phyloP scores from a whole-genome alignment of 768 basidiomycete species.

The Pseudohyphozyma bogoriensis region DNA sequence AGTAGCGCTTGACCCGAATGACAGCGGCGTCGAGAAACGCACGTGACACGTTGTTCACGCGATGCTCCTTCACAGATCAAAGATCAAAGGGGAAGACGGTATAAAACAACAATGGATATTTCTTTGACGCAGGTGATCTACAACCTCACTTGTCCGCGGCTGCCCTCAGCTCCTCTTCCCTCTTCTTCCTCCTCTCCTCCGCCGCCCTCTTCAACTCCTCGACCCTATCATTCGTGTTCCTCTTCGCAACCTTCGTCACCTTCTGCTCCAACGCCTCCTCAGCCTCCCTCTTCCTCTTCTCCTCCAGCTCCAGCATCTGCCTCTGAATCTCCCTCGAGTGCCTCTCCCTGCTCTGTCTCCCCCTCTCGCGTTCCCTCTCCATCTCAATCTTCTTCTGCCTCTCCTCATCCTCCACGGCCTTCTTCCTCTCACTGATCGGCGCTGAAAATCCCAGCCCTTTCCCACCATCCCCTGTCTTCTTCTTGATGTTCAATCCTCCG shows the following conservation, averaged over 20 bases:
- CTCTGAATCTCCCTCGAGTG: slow-evolving; percentile 63
- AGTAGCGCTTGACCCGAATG: too few species aligned
- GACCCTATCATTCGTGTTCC: slow-evolving; percentile 66
- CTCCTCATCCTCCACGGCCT: slow-evolving; percentile 27
- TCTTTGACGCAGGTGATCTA: too few species aligned
- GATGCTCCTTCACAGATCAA: too few species aligned
- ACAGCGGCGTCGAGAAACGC: too few species aligned
- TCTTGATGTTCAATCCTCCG: slow-evolving; percentile 83
- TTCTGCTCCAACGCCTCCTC: slow-evolving; percentile 53
- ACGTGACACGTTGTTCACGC: too few species aligned
- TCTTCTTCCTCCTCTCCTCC: slow-evolving; percentile 46
- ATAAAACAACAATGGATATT: too few species aligned
- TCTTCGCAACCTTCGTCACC: slow-evolving; percentile 48
- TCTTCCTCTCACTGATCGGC: slow-evolving; percentile 27
- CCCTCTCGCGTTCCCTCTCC: slow-evolving; percentile 12
- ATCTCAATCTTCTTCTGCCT: slow-evolving; percentile 16
- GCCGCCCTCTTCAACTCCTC: slow-evolving; percentile 69
- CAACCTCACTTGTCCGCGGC: slow-evolving; percentile 39
- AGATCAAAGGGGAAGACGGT: too few species aligned
- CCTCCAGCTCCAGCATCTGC: slow-evolving; percentile 67
- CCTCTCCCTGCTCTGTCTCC: slow-evolving; percentile 72
- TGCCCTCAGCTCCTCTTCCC: slow-evolving; percentile 13
- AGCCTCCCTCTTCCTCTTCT: slow-evolving; percentile 50
- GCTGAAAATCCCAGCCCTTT: slow-evolving; percentile 42
- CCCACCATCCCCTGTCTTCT: slow-evolving; percentile 55